These are phyloP conservation scores for Candida smagusa DNA, from an alignment of 1,139 yeast genomes.

Conservation along the genomic window DNA sequence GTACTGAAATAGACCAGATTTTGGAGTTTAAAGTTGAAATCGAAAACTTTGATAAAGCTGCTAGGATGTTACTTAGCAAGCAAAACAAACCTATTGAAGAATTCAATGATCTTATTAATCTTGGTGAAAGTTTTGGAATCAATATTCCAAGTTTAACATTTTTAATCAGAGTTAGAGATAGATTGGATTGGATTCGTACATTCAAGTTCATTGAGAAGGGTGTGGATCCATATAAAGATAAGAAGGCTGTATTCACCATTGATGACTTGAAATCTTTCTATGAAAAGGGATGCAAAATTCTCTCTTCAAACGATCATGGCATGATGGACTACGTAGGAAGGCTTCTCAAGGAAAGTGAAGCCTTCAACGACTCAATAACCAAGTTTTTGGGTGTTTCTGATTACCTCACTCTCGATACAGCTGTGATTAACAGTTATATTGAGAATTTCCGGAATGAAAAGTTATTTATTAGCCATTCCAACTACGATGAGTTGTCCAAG, in stretches of 20 bases:
- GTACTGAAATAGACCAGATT: conserved; percentile 61
- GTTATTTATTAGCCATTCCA: conserved; percentile 25
- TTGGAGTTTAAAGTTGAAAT: conserved; percentile 54
- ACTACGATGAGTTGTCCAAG: conserved; percentile 27
- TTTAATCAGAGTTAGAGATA: conserved; percentile 46
- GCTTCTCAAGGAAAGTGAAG: conserved; percentile 30
- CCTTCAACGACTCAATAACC: conserved; percentile 25
- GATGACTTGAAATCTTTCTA: conserved; percentile 35
- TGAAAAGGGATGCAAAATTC: conserved; percentile 37
- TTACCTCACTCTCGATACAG: conserved; percentile 17
- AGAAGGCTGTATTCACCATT: conserved; percentile 36
- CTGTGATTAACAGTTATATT: conserved; percentile 21
- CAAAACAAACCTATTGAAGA: conserved; percentile 30
- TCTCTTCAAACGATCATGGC: conserved; percentile 24
- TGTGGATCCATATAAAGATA: conserved; percentile 40
- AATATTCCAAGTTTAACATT: conserved; percentile 49
- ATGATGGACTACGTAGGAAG: conserved; percentile 17
- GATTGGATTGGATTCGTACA: conserved; percentile 48
- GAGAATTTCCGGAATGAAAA: conserved; percentile 23
- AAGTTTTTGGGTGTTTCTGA: conserved; percentile 25
- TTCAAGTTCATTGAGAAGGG: conserved; percentile 35
- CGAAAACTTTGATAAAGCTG: conserved; percentile 50
- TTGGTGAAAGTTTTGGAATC: conserved; percentile 62
- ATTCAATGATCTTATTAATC: conserved; percentile 42
- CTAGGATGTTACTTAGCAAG: conserved; percentile 33